Evolutionary conservation across 805 yeast genomes (phyloP).

Genomic region (Suhomyces tanzawaensis): DNA sequence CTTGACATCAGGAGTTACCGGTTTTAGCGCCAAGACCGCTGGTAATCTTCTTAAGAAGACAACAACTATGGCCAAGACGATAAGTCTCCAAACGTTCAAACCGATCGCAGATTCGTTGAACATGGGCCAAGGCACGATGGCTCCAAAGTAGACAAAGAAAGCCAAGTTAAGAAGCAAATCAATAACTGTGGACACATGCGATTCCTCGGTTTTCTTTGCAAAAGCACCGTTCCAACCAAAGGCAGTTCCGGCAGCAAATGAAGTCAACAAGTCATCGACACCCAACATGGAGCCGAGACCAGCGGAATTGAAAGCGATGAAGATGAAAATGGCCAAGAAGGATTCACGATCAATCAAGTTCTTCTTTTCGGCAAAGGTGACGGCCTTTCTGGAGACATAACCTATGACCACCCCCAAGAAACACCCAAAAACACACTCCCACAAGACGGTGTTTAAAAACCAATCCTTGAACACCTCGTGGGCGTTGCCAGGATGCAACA

Average conservation of each 20-base stretch:
- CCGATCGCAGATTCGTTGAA: constrained; percentile 65
- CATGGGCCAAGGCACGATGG: constrained; percentile 84
- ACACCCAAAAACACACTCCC: constrained; percentile 80
- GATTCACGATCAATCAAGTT: constrained; percentile 84
- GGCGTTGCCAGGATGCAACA: constrained; percentile 63
- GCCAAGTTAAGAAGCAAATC: constrained; percentile 80
- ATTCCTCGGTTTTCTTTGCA: constrained; percentile 75
- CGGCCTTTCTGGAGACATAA: constrained; percentile 62
- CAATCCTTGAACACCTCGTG: constrained; percentile 75
- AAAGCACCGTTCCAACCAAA: constrained; percentile 95
- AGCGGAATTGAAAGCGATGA: constrained; percentile 78
- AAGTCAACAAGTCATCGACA: constrained; percentile 81
- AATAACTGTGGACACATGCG: constrained; percentile 86
- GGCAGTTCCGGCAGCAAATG: constrained; percentile 91
- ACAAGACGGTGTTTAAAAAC: constrained; percentile 71
- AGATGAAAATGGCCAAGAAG: constrained; percentile 78
- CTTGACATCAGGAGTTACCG: constrained; percentile 81
- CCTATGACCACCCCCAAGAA: constrained; percentile 74
- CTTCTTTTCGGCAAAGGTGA: constrained; percentile 67
- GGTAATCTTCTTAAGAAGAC: constrained; percentile 80
- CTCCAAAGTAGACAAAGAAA: constrained; percentile 86
- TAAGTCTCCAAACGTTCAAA: constrained; percentile 73
- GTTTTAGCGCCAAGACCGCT: constrained; percentile 70
- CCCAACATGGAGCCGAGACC: constrained; percentile 88
- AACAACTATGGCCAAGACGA: constrained; percentile 70